Percentiles rank a stretch among this genome's conserved stretches.
Evolutionary conservation across 495 filamentous ascomycete species (phyloP).

Genomic region (Penicillium goetzii): DNA sequence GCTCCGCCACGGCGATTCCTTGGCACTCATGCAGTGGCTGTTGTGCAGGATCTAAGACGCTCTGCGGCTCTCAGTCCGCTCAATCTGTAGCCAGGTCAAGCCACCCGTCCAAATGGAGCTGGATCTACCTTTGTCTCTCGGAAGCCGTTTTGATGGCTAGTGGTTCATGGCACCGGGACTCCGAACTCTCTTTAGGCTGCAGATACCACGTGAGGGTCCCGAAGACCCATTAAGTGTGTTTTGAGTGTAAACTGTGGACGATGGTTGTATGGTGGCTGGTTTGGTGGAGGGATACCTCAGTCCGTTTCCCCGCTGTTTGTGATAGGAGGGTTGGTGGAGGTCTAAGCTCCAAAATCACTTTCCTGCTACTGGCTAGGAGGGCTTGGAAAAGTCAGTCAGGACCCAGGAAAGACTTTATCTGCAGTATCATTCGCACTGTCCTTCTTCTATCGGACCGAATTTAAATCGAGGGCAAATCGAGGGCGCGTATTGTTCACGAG

Average conservation of each 20-base stretch:
- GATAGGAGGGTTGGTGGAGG: slow-evolving; percentile 27
- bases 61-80: slow-evolving; percentile 22
- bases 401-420: slow-evolving; percentile 9
- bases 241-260: neutral
- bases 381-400: slow-evolving; percentile 16
- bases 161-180: neutral
- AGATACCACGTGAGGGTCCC: neutral
- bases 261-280: neutral
- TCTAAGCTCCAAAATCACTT: slow-evolving; percentile 22
- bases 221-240: neutral
- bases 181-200: neutral
- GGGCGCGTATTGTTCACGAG: neutral
- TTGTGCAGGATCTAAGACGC: slow-evolving; percentile 25
- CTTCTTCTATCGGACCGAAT: slow-evolving; percentile 19
- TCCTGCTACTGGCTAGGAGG: slow-evolving; percentile 17
- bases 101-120: neutral
- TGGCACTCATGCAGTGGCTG: slow-evolving; percentile 28
- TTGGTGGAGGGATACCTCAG: slow-evolving; percentile 13
- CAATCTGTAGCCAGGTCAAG: slow-evolving; percentile 12
- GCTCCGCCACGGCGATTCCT: slow-evolving; percentile 28
- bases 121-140: neutral
- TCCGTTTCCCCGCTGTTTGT: slow-evolving; percentile 23
- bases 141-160: neutral
- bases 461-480: slow-evolving; percentile 17
- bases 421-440: slow-evolving; percentile 21